These are phyloP conservation scores for Neofusicoccum kwambonambiense DNA, from an alignment of 2,329 filamentous ascomycete genomes.

Conservation along the genomic window DNA sequence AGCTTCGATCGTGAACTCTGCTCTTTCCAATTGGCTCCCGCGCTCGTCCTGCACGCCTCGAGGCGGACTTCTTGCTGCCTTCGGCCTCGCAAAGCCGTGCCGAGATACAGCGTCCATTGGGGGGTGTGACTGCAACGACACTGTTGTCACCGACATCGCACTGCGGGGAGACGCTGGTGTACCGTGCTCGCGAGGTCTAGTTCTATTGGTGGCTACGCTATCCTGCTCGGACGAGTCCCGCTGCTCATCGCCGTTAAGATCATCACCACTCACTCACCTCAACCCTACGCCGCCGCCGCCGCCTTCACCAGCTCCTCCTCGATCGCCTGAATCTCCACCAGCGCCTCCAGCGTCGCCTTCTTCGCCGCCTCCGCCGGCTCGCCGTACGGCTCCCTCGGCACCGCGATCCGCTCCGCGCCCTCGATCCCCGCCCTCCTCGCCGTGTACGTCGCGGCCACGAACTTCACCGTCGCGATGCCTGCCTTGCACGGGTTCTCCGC, in stretches of 20 bases:
- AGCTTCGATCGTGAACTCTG: background rate
- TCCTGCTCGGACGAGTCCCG: background rate
- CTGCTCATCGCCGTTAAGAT: background rate
- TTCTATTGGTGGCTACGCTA: background rate
- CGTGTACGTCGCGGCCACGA: constrained; percentile 61
- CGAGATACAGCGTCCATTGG: background rate
- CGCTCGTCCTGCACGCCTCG: background rate
- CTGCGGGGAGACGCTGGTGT: background rate
- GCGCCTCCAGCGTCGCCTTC: background rate
- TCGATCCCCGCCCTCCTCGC: constrained; percentile 61
- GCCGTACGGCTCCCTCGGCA: constrained; percentile 62
- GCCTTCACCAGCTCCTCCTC: background rate
- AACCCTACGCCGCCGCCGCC: background rate
- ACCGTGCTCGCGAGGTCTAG: background rate
- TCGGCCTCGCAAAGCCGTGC: background rate
- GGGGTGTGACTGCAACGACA: background rate
- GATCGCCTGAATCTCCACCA: constrained; percentile 14
- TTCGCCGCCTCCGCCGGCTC: constrained; percentile 27
- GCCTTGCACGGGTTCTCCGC: constrained; percentile 66
- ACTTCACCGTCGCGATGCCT: constrained; percentile 68
- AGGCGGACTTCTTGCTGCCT: background rate
- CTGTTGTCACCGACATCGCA: constrained; percentile 1
- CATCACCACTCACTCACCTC: background rate
- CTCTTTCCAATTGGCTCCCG: background rate
- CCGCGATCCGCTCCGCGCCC: constrained; percentile 55